Conservation (phyloP, 2,329 filamentous ascomycete genomes). For the Colletotrichum filicis region DNA sequence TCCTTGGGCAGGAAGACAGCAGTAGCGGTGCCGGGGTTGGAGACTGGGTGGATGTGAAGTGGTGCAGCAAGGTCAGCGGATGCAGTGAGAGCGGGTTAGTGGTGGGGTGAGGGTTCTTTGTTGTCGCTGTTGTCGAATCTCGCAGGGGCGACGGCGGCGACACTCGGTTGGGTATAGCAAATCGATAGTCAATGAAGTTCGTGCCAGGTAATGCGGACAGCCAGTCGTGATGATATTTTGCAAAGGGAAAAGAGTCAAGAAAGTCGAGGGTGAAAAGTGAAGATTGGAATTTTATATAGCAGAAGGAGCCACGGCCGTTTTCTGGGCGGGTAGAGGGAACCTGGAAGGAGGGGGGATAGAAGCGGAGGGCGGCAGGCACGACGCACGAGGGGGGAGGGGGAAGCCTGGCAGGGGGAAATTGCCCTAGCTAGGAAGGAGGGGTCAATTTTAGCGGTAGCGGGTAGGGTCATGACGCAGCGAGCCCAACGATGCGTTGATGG, state of each 20-base stretch:
- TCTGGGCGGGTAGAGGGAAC: neutral
- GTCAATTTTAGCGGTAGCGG: conserved; percentile 18
- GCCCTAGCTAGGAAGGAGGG: conserved; percentile 32
- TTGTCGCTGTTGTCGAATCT: conserved; percentile 1
- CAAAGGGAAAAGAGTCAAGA: neutral
- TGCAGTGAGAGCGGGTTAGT: conserved; percentile 24
- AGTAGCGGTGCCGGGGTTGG: conserved; percentile 17
- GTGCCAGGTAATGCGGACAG: neutral
- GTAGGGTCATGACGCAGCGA: conserved; percentile 34
- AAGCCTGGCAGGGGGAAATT: conserved; percentile 36
- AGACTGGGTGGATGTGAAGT: conserved; percentile 12
- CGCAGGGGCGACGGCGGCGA: neutral
- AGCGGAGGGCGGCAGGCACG: conserved; percentile 21
- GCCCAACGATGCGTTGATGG: too few relatives aligned
- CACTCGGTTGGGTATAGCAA: neutral
- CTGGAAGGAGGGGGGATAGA: conserved; percentile 22
- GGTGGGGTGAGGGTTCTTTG: conserved; percentile 20
- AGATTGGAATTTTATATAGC: conserved; percentile 23
- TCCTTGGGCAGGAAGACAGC: conserved; percentile 33
- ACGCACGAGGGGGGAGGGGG: conserved; percentile 29
- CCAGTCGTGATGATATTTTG: neutral
- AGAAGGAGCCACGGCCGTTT: conserved; percentile 18
- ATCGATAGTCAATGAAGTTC: neutral
- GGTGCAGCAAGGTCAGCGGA: conserved; percentile 15
- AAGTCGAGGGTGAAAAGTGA: conserved; percentile 10